Evolutionary conservation across 352 stramenopile genomes (phyloP).

Genomic region (Pythium dissotocum): DNA sequence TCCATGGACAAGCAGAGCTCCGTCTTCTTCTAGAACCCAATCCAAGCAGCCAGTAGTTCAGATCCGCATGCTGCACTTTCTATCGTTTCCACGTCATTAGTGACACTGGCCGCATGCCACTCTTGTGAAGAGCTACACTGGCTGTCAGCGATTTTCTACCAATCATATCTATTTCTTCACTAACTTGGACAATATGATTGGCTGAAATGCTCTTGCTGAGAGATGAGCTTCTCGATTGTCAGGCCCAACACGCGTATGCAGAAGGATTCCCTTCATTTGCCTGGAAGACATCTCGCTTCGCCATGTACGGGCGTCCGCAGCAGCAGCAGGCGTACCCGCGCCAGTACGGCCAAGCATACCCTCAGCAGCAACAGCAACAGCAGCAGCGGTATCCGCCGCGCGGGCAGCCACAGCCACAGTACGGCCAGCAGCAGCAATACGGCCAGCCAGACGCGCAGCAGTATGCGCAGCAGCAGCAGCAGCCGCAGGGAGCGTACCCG

Average conservation of each 20-base stretch:
- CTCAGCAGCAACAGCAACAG: conserved; percentile 9
- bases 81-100: not conserved
- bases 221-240: conserved; percentile 5
- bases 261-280: not conserved
- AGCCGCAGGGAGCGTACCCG: conserved; percentile 11
- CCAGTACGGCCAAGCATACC: conserved; percentile 14
- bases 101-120: conserved; percentile 6
- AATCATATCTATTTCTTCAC: conserved; percentile 5
- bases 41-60: not conserved
- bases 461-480: not conserved
- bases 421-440: conserved; percentile 16
- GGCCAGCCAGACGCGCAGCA: conserved; percentile 9
- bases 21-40: conserved; percentile 17
- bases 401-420: conserved; percentile 12
- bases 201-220: not conserved
- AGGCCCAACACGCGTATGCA: not conserved
- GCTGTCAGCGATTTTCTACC: conserved; percentile 12
- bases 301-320: conserved; percentile 30
- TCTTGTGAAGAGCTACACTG: conserved; percentile 18
- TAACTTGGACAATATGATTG: conserved; percentile 6
- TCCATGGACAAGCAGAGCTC: conserved; percentile 14
- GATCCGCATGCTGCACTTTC: not conserved
- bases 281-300: not conserved
- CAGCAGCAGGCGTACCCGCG: conserved; percentile 14
- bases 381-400: conserved; percentile 11